Base-by-base conservation (phyloP, 768 basidiomycete species). In the Fibroporia radiculosa region DNA sequence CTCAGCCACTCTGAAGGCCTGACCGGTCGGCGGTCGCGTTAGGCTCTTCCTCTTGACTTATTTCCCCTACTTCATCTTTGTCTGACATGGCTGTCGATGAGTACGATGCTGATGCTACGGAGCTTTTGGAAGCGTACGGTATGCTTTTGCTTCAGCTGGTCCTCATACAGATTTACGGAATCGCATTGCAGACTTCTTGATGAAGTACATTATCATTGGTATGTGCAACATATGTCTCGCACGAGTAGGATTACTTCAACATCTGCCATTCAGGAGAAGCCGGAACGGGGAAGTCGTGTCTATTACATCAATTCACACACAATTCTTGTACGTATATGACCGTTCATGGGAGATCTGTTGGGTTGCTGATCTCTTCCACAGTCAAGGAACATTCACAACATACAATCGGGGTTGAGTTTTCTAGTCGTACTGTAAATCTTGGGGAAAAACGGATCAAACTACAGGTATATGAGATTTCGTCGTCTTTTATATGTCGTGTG, bases 181-280 rank as follows among this genome's bases (percentile, higher is more conserved):
- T 26, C 14, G 16, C 26, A 2, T 14, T 18, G 5, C 19, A 64
- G 96, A 99, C 68, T 98, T 96, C 65, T 78, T 99, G 54, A 91
- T 97, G 82, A 99, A 99, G 70, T 92, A 93, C 67, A 96, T 97
- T 60, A 79, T 98, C 54, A 91, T 97, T 57, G 95, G 95, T 90
- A 54, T 48, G 72, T 50, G 29, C 32, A n/a, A n/a, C n/a, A n/a
- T n/a, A 16, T 19, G 40, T 38, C 36, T 36, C 37, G 33, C 28
- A 26, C 11, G 26, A 6, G n/a, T 28, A 6, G 10, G 16, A 27
- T 41, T 16, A 49, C 41, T 52, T 37, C 28, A 25, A 34, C 39
- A 20, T 25, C 40, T 25, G 45, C 47, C 26, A 6, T 52, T 20
- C 49, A 97, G 93, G 93, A 51, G 93, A 97, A 70, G 88, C 95